These are phyloP conservation scores for Henckelia pumila DNA, from an alignment of 257 asterid species.

Conservation along the genomic window DNA sequence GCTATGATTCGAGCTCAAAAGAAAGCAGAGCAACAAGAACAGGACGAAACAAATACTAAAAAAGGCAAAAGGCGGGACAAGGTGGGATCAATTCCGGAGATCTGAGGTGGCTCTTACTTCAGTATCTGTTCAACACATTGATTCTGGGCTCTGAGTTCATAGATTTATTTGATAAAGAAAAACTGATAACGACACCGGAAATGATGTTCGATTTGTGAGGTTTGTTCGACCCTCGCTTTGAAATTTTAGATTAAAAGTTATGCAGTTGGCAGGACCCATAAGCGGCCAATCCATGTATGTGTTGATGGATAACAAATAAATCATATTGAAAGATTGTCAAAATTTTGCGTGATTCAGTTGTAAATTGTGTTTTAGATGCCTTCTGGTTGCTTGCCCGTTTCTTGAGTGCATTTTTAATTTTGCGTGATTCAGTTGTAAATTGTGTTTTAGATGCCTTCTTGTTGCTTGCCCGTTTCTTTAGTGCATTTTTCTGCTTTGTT, in stretches of 20 bases:
- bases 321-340: no score
- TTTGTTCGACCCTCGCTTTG: not conserved
- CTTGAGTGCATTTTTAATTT: no score
- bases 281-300: no score
- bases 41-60: conserved; percentile 41
- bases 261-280: not conserved
- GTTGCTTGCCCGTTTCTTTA: conserved; percentile 3
- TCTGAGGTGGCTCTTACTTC: conserved; percentile 9
- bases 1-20: conserved; percentile 92
- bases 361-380: no score
- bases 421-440: conserved; percentile 14
- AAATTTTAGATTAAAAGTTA: not conserved
- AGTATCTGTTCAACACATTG: not conserved
- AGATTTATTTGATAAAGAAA: not conserved
- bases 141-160: not conserved
- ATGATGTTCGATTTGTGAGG: not conserved
- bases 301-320: no score
- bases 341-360: no score
- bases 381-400: no score
- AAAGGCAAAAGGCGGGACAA: conserved; percentile 64
- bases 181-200: conserved; percentile 8
- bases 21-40: conserved; percentile 77
- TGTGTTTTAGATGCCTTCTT: not conserved
- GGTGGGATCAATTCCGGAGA: conserved; percentile 26
- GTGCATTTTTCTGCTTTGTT: conserved; percentile 20